Evolutionary conservation across 176 grass and related monocot species (phyloP).

Genomic region (Eragrostis curvula): DNA sequence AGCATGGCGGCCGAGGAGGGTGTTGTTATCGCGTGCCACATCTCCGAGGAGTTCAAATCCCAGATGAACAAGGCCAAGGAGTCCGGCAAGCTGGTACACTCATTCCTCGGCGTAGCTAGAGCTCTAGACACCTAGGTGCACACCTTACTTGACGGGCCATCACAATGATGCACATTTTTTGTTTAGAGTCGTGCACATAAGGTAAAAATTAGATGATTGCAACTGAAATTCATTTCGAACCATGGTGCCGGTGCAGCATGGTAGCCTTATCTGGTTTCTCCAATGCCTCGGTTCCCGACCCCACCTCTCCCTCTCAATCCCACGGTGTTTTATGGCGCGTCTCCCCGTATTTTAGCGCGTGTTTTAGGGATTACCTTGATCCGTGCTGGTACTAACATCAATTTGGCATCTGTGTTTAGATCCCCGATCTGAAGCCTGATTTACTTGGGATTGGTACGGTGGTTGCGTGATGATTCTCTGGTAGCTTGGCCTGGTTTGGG

Average conservation of each 20-base stretch:
- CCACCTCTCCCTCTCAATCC: not conserved
- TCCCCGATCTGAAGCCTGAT: not conserved
- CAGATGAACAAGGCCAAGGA: constrained; percentile 53
- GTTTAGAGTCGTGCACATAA: too few species aligned
- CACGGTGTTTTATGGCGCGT: not conserved
- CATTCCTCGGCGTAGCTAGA: too few species aligned
- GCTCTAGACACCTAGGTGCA: too few species aligned
- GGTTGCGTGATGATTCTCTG: not conserved
- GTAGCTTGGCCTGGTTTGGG: not conserved
- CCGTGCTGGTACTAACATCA: too few species aligned
- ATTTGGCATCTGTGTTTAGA: not conserved
- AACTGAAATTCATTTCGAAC: too few species aligned
- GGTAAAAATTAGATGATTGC: too few species aligned
- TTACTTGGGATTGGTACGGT: not conserved
- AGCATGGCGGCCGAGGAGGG: constrained; percentile 70
- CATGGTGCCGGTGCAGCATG: too few species aligned
- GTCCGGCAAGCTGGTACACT: constrained; percentile 57
- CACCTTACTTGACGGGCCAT: too few species aligned
- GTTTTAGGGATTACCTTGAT: not conserved
- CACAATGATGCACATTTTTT: too few species aligned
- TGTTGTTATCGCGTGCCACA: constrained; percentile 75
- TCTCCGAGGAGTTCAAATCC: constrained; percentile 41
- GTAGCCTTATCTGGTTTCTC: too few species aligned
- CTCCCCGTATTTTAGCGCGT: not conserved
- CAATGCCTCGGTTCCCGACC: too few species aligned